Base-by-base conservation (phyloP, 306 rosid genomes). In the Vicia sativa region DNA sequence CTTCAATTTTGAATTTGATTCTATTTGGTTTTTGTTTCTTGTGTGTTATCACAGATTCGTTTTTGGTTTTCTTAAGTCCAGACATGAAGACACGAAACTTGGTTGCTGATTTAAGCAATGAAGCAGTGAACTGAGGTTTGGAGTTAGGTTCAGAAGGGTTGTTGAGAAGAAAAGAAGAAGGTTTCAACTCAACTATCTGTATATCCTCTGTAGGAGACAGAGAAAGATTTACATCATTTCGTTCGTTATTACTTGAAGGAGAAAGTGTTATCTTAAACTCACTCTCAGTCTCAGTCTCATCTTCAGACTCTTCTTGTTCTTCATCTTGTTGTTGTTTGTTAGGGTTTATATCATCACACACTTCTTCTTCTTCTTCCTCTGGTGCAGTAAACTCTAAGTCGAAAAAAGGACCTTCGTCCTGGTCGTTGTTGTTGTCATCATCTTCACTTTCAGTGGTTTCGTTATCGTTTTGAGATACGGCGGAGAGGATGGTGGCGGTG, bases 31-130 rank as follows among this genome's bases (percentile, higher is more conserved):
- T 38, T 4, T 35, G 46, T 5, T 60, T 60, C 2, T 53, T 38
- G 21, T 70, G 15, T 65, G 62, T 7, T 11, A 73, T 74, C 6
- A 56, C 72, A 0, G 75, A 11, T 19, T 84, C 96, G 4, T 81
- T 6, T 74, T 75, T 93, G 9, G 89, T 71, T 54, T 86, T 90
- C 67, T 86, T 93, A 43, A 88, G 80, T 15, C 95, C 95, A 64
- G 74, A 68, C 91, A 84, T 93, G 74, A 91, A 93, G 3, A 90
- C 92, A 3, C 96, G 86, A 34, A 93, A 77, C 50, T 85, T 93
- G 11, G 99, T 91, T 25, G 97, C 97, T 0, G 99, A 93, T 79
- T 93, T 93, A 56, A 88, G 52, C 56, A 93, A 74, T 41, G 96
- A 80, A 18, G 81, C 86, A 0, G 84, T 79, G 38, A 87, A 87